These are phyloP conservation scores for Benincasa hispida DNA, from an alignment of 306 rosid species.

Conservation along the genomic window DNA sequence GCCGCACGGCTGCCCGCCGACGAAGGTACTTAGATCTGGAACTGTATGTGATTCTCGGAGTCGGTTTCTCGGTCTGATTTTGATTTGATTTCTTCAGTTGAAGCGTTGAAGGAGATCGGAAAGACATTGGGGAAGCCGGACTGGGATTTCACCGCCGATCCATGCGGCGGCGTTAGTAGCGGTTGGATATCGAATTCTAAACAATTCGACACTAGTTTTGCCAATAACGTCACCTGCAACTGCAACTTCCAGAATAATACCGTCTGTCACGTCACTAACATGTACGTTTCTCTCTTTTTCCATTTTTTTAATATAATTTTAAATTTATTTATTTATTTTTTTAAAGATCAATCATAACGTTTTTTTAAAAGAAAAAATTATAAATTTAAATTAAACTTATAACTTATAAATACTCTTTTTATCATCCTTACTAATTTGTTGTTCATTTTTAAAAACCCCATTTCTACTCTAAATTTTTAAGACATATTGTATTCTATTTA, in stretches of 20 bases:
- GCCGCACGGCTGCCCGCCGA: not conserved
- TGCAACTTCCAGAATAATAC: constrained; percentile 22
- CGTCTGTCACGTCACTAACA: constrained; percentile 44
- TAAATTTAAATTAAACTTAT: too few relatives aligned
- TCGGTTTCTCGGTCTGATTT: not conserved
- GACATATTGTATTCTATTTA: too few relatives aligned
- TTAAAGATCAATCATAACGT: too few relatives aligned
- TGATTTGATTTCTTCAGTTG: constrained; percentile 20
- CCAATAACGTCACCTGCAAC: constrained; percentile 28
- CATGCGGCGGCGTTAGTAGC: constrained; percentile 20
- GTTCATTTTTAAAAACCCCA: too few relatives aligned
- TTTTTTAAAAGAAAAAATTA: too few relatives aligned
- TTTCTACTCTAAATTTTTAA: too few relatives aligned
- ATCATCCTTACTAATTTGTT: too few relatives aligned
- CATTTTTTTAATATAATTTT: not conserved
- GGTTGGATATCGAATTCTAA: constrained; percentile 22
- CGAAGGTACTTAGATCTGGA: constrained; percentile 1
- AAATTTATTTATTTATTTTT: too few relatives aligned
- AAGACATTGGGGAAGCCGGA: constrained; percentile 29
- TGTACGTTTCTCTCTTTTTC: constrained; percentile 20
- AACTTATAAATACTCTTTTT: too few relatives aligned
- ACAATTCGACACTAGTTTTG: not conserved
- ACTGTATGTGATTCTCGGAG: not conserved
- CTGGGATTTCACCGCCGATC: constrained; percentile 41
- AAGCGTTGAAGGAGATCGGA: constrained; percentile 29